Percentiles rank a stretch among this genome's conserved stretches.
Conservation (phyloP, 2,329 filamentous ascomycete genomes). For the Cryphonectria radicalis region DNA sequence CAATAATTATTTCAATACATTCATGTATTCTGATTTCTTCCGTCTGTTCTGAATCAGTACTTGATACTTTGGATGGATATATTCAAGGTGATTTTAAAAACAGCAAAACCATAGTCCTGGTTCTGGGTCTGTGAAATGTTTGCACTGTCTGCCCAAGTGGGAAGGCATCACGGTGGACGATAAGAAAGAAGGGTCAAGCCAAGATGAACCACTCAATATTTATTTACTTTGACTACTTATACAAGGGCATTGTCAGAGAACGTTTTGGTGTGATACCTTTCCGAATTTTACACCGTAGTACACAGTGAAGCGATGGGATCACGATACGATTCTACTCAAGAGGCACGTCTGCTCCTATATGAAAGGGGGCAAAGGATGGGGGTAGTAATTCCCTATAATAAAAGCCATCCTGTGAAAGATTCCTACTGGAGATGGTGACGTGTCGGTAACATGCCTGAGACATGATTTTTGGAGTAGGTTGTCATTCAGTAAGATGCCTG, state of each 20-base stretch:
- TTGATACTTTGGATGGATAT: no score
- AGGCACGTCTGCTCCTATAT: background rate
- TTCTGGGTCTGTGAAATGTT: no score
- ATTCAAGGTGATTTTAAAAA: no score
- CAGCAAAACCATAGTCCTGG: no score
- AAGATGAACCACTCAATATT: background rate
- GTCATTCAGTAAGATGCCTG: background rate
- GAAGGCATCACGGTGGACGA: no score
- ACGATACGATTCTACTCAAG: background rate
- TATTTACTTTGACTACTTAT: background rate
- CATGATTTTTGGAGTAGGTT: background rate
- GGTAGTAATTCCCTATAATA: background rate
- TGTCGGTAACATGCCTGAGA: background rate
- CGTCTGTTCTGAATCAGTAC: no score
- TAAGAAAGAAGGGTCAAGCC: background rate
- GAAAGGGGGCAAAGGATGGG: background rate
- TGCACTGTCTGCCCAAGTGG: no score
- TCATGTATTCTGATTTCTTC: no score
- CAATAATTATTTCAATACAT: no score
- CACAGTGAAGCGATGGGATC: background rate
- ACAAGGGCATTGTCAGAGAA: background rate
- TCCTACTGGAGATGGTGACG: no score
- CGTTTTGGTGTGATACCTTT: background rate
- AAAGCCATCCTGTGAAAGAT: background rate
- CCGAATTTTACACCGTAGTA: background rate